phyloP scores from a whole-genome alignment of 148 eudicot species.

The Camellia sinensis region DNA sequence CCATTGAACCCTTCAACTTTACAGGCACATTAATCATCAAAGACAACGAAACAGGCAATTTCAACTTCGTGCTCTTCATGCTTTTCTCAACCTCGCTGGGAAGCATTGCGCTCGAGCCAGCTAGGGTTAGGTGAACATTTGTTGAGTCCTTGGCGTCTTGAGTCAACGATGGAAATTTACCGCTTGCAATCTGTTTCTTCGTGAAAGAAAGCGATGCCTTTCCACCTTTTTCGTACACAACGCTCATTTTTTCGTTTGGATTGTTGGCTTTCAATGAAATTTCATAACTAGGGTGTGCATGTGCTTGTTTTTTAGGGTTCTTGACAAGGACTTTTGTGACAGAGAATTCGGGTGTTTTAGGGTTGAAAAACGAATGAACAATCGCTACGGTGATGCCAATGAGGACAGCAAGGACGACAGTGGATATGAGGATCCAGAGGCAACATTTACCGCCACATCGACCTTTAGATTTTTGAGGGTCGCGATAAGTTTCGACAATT shows the following conservation, averaged over 20 bases:
- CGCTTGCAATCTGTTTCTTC: conserved; percentile 36
- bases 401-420: conserved; percentile 21
- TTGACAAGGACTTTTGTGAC: conserved; percentile 30
- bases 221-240: conserved; percentile 37
- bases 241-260: conserved; percentile 38
- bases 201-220: conserved; percentile 25
- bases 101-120: conserved; percentile 20
- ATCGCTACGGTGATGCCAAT: conserved; percentile 15
- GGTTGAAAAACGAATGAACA: conserved; percentile 28
- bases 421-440: conserved; percentile 15
- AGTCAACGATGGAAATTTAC: conserved; percentile 24
- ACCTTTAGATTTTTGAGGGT: neutral
- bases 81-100: conserved; percentile 30
- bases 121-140: conserved; percentile 21
- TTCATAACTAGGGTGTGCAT: conserved; percentile 15
- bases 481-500: conserved; percentile 33
- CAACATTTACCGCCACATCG: conserved; percentile 4
- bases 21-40: conserved; percentile 28
- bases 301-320: neutral
- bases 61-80: conserved; percentile 12
- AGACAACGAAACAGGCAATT: conserved; percentile 18
- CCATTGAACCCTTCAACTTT: conserved; percentile 44
- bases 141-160: conserved; percentile 27
- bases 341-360: conserved; percentile 42
- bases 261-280: conserved; percentile 34